Percentiles rank a stretch among this genome's conserved stretches.
phyloP scores from a whole-genome alignment of 2,329 filamentous ascomycete species.

The Talaromyces sp. region DNA sequence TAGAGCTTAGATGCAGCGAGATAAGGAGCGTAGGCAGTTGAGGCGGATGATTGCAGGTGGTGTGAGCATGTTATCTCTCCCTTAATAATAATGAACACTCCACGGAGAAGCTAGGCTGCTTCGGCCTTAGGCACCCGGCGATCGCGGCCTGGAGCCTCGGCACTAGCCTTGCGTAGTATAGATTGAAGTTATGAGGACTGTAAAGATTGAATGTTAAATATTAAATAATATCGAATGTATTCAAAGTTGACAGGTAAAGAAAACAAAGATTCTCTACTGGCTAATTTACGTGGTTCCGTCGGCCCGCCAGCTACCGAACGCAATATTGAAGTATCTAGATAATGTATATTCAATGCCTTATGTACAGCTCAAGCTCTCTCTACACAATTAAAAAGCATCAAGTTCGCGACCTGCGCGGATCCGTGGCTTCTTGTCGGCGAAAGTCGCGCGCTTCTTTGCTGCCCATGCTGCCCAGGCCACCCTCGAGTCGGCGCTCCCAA shows the following conservation, averaged over 20 bases:
- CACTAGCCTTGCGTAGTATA: background rate
- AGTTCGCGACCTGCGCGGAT: slow-evolving; percentile 67
- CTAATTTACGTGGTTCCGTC: background rate
- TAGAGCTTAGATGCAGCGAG: background rate
- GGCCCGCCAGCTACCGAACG: background rate
- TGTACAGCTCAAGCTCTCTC: background rate
- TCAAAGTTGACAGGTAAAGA: background rate
- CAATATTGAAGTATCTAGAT: background rate
- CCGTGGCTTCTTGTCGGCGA: slow-evolving; percentile 70
- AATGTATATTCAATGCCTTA: background rate
- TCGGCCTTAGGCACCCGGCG: background rate
- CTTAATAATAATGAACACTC: background rate
- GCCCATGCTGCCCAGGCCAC: slow-evolving; percentile 79
- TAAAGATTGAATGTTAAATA: too few species aligned
- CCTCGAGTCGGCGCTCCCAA: slow-evolving; percentile 64
- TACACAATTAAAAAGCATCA: slow-evolving; percentile 18
- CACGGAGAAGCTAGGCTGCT: background rate
- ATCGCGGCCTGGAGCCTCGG: background rate
- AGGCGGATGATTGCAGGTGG: background rate
- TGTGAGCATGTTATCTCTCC: background rate
- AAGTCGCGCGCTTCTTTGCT: slow-evolving; percentile 90
- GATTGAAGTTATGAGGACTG: too few species aligned
- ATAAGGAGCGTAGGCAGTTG: background rate
- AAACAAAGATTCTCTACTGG: too few species aligned
- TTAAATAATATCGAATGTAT: background rate